Percentiles rank a stretch among this genome's conserved stretches.
Conservation (phyloP, 495 filamentous ascomycete genomes). For the Xylaria castorea region DNA sequence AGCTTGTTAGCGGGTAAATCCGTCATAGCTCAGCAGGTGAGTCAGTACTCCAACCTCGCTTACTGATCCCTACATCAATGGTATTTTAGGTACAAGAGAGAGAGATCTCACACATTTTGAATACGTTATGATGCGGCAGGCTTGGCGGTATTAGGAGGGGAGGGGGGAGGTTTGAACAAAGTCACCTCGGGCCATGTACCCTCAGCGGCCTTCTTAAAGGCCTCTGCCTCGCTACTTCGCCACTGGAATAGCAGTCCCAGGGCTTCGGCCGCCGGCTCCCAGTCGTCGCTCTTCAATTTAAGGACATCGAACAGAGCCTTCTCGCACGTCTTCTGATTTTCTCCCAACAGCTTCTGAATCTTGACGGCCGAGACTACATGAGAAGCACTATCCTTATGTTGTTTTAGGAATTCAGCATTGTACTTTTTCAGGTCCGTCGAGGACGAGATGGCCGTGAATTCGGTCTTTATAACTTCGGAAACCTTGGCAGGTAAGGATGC, state of each 20-base stretch:
- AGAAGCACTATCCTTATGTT: conserved; percentile 66
- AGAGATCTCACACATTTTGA: neutral
- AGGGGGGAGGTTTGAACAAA: conserved; percentile 50
- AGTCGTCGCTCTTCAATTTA: conserved; percentile 56
- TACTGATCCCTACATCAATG: conserved; percentile 7
- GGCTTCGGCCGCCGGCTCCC: conserved; percentile 67
- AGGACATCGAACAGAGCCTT: conserved; percentile 66
- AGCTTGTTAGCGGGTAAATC: neutral
- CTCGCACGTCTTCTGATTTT: conserved; percentile 62
- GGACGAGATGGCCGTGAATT: conserved; percentile 66
- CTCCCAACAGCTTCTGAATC: conserved; percentile 65
- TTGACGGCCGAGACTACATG: conserved; percentile 70
- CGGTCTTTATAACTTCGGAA: conserved; percentile 68
- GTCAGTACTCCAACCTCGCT: neutral
- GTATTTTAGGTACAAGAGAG: conserved; percentile 11
- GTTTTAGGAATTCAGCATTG: conserved; percentile 70
- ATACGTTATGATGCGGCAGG: conserved; percentile 3
- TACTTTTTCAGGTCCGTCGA: conserved; percentile 64
- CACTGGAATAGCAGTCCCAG: conserved; percentile 66
- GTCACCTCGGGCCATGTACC: conserved; percentile 76
- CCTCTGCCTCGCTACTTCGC: conserved; percentile 60
- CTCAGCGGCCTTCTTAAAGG: conserved; percentile 68
- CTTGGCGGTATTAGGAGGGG: neutral
- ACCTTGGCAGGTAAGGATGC: conserved; percentile 64
- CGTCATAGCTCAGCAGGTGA: conserved; percentile 2